Evolutionary conservation across 495 filamentous ascomycete species (phyloP).

Genomic region (Tetracladium marchalianum): DNA sequence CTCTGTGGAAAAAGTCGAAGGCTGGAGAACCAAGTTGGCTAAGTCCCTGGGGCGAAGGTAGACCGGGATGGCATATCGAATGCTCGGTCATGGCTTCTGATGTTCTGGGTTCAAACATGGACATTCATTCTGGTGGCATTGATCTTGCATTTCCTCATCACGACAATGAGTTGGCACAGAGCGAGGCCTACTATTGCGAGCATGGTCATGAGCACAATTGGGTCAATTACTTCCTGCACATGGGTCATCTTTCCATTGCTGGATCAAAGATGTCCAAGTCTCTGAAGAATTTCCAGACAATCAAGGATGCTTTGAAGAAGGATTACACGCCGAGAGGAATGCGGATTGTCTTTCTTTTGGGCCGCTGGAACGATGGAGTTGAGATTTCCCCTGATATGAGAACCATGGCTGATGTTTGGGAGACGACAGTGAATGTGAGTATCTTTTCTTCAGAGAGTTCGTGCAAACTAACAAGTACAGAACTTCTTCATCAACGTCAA

Average conservation of each 20-base stretch:
- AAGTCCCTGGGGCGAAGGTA: slow-evolving; percentile 74
- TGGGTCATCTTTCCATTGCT: slow-evolving; percentile 84
- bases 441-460: background rate
- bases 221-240: slow-evolving; percentile 86
- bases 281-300: slow-evolving; percentile 96
- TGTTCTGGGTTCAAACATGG: slow-evolving; percentile 69
- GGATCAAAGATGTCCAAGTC: slow-evolving; percentile 94
- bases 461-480: slow-evolving; percentile 20
- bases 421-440: slow-evolving; percentile 60
- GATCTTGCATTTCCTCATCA: slow-evolving; percentile 95
- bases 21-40: slow-evolving; percentile 87
- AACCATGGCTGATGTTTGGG: slow-evolving; percentile 65
- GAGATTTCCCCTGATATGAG: slow-evolving; percentile 82
- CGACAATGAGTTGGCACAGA: slow-evolving; percentile 92
- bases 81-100: slow-evolving; percentile 95
- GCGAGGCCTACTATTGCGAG: slow-evolving; percentile 70
- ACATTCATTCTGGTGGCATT: slow-evolving; percentile 90
- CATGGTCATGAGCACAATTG: slow-evolving; percentile 31
- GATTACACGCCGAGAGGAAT: slow-evolving; percentile 74
- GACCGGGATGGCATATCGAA: slow-evolving; percentile 97
- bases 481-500: slow-evolving; percentile 86
- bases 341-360: slow-evolving; percentile 80
- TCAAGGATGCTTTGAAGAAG: slow-evolving; percentile 65
- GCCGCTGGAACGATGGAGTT: slow-evolving; percentile 81
- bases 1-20: slow-evolving; percentile 89